Evolutionary conservation across 768 basidiomycete genomes (phyloP).

Genomic region (Lentinus brumalis): DNA sequence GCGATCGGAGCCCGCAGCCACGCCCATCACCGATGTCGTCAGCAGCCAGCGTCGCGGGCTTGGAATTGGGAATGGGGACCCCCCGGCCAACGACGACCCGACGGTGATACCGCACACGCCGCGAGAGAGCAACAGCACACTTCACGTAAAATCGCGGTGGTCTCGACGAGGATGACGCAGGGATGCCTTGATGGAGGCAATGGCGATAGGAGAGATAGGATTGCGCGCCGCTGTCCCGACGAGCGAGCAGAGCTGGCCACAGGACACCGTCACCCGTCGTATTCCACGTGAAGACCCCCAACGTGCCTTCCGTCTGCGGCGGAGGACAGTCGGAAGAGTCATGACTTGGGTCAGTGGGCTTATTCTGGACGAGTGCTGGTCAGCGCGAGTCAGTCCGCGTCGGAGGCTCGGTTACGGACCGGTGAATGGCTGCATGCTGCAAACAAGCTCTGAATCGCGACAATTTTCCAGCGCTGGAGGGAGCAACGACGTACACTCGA

Average conservation of each 20-base stretch:
- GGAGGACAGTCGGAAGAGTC: conserved; percentile 2
- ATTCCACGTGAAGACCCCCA: background rate
- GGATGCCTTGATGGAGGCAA: conserved; percentile 8
- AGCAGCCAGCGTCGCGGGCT: background rate
- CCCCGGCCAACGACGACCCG: background rate
- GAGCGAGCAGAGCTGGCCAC: background rate
- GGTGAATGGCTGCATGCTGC: background rate
- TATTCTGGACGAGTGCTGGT: background rate
- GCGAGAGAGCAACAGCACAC: too few species aligned
- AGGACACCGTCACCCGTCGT: background rate
- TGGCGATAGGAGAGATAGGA: conserved; percentile 18
- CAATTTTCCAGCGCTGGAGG: background rate
- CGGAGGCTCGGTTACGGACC: background rate
- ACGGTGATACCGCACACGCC: conserved; percentile 11
- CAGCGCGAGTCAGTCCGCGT: background rate
- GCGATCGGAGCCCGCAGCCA: background rate
- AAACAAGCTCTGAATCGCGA: background rate
- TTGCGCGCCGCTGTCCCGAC: conserved; percentile 19
- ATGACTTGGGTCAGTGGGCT: background rate
- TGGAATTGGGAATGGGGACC: background rate
- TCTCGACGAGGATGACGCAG: conserved; percentile 1
- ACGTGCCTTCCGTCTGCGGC: background rate
- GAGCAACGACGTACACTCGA: background rate
- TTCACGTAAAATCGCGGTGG: conserved; percentile 4
- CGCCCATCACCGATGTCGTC: background rate